Evolutionary conservation across 768 basidiomycete species (phyloP).

Genomic region (Podaxis sp.): DNA sequence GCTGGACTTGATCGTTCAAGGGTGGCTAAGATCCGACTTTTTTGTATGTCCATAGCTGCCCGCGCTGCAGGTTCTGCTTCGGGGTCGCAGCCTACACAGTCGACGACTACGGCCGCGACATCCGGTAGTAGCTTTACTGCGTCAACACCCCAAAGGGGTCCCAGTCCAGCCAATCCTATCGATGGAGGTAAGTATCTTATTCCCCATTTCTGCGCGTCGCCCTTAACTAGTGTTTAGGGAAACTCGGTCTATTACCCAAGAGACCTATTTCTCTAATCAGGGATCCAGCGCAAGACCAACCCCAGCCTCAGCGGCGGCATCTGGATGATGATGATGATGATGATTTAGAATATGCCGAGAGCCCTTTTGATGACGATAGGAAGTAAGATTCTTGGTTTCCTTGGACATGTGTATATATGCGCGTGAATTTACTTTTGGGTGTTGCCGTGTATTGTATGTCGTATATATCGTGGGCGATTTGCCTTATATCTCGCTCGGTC

Average conservation of each 20-base stretch:
- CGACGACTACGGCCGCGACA: slow-evolving; percentile 2
- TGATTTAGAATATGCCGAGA: slow-evolving; percentile 70
- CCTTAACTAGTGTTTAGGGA: slow-evolving; percentile 34
- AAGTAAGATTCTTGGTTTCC: slow-evolving; percentile 13
- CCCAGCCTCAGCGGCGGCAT: slow-evolving; percentile 13
- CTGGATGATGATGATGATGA: slow-evolving; percentile 39
- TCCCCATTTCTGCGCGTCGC: not conserved
- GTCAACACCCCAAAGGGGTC: slow-evolving; percentile 8
- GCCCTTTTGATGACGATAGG: slow-evolving; percentile 59
- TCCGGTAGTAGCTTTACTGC: not conserved
- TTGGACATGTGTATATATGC: not conserved
- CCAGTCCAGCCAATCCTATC: slow-evolving; percentile 21
- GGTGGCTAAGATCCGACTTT: not conserved
- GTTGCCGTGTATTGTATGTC: not conserved
- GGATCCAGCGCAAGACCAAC: slow-evolving; percentile 17
- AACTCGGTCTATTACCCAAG: slow-evolving; percentile 70
- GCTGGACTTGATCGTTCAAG: not conserved
- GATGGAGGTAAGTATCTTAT: slow-evolving; percentile 24
- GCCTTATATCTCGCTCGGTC: not conserved
- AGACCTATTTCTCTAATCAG: slow-evolving; percentile 55
- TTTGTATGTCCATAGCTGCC: not conserved
- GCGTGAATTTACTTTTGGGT: not conserved
- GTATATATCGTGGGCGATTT: not conserved
- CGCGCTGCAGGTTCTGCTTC: not conserved
- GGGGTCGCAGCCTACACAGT: not conserved